Conservation (phyloP, 2,329 filamentous ascomycete species). For the Pseudovirgaria hyperparasitica region DNA sequence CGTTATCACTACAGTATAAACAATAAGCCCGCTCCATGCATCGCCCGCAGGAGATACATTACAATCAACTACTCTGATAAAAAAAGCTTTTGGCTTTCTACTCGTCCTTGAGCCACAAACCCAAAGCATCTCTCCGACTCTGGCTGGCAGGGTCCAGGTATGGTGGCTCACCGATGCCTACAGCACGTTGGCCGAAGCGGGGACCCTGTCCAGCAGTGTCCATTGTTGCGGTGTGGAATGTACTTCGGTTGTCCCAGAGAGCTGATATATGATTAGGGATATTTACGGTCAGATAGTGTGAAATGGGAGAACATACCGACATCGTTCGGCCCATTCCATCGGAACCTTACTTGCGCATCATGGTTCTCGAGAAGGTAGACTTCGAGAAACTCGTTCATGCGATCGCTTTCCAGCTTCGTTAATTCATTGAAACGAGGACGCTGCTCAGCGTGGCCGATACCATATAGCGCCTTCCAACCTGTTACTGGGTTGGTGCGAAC, state of each 20-base stretch:
- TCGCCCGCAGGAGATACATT: too few relatives aligned
- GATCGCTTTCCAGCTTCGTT: slow-evolving; percentile 28
- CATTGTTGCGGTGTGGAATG: slow-evolving; percentile 48
- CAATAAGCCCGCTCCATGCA: too few relatives aligned
- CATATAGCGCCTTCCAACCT: slow-evolving; percentile 46
- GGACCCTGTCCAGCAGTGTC: slow-evolving; percentile 45
- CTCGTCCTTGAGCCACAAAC: too few relatives aligned
- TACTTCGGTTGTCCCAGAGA: slow-evolving; percentile 55
- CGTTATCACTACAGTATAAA: too few relatives aligned
- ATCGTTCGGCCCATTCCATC: slow-evolving; percentile 37
- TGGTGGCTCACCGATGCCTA: slow-evolving; percentile 43
- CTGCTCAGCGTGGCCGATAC: slow-evolving; percentile 27
- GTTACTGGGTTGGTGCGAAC: slow-evolving; percentile 51
- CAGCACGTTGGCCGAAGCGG: slow-evolving; percentile 39
- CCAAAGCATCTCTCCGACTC: slow-evolving; percentile 30
- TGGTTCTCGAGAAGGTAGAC: slow-evolving; percentile 34
- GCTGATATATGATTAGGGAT: too few relatives aligned
- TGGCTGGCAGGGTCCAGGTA: slow-evolving; percentile 41
- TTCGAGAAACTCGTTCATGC: slow-evolving; percentile 31
- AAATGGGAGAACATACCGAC: slow-evolving; percentile 26
- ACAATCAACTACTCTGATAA: too few relatives aligned
- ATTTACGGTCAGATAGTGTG: not conserved
- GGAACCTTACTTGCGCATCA: slow-evolving; percentile 37
- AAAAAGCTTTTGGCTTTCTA: too few relatives aligned
- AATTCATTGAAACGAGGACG: slow-evolving; percentile 35